Base-by-base conservation (phyloP, 2,329 filamentous ascomycete genomes). In the Trichoderma brevicompactum region DNA sequence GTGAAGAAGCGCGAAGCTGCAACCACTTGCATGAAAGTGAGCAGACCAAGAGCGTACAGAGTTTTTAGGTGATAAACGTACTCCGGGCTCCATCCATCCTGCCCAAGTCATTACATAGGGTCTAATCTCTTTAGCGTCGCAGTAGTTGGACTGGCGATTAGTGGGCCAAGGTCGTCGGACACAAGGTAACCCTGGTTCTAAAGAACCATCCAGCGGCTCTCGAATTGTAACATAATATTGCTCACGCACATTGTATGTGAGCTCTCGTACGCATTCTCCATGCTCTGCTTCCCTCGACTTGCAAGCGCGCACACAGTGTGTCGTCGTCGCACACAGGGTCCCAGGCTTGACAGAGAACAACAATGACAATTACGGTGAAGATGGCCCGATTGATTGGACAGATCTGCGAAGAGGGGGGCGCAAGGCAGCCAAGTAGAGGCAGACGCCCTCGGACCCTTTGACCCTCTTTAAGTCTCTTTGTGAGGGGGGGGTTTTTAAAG, bases 401-500 rank as follows among this genome's bases (percentile, higher is more conserved):
- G 55, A 49, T 58, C 40, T 44, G 61, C 41, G 52, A 41, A 58
- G 58, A 56, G 46, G 58, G 59, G 65, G 49, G 50, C 64, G 52
- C 52, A 60, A 66, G 61, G 46, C 44, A 56, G 50, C 19, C 53
- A 65, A 52, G 49, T 40, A 63, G 56, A 65, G 61, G 54, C 46
- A 66, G 61, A 65, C 61, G 53, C 52, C 61, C 65, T 64, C 60
- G 43, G 65, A 58, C 64, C 52, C 59, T 63, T 56, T 56, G 60
- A 63, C 65, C 65, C 55, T 65, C 54, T 60, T 61, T 58, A 36
- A 44, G 36, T 44, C 38, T 23, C 36, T 44, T 66, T 38, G 49
- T 38, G 55, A 60, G 40, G 55, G 38, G 64, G 19, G 55, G 63
- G 58, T 70, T 78, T 76, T 77, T 77, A 74, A 78, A 78, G 60